These are phyloP conservation scores for Penicillium psychrofluorescens DNA, from an alignment of 495 filamentous ascomycete genomes.

Conservation along the genomic window DNA sequence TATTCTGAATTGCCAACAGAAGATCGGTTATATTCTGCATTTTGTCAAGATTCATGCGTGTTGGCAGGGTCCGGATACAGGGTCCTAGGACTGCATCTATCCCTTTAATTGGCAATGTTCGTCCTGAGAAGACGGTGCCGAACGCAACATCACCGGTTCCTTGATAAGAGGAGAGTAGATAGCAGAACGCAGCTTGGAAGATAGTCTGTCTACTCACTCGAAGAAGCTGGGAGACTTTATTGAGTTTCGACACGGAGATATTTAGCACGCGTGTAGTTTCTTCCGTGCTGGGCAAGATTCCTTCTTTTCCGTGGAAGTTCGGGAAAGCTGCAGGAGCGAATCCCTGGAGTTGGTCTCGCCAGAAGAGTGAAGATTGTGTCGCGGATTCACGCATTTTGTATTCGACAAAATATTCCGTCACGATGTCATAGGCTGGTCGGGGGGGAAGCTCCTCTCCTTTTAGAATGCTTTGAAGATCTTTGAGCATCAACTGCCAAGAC, in stretches of 20 bases:
- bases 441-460: conserved; percentile 5
- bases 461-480: conserved; percentile 48
- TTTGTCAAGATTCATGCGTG: conserved; percentile 46
- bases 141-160: conserved; percentile 58
- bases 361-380: conserved; percentile 52
- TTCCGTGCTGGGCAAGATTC: conserved; percentile 4
- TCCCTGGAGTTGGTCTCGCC: conserved; percentile 49
- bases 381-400: conserved; percentile 29
- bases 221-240: conserved; percentile 19
- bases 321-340: conserved; percentile 22
- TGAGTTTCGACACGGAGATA: conserved; percentile 18
- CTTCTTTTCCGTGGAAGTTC: conserved; percentile 14
- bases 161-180: conserved; percentile 52
- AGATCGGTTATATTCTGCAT: conserved; percentile 48
- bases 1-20: conserved; percentile 49
- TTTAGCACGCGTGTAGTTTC: conserved; percentile 28
- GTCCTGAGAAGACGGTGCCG: conserved; percentile 68
- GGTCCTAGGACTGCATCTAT: conserved; percentile 70
- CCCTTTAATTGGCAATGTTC: conserved; percentile 54
- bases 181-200: conserved; percentile 61
- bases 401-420: conserved; percentile 26
- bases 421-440: conserved; percentile 19
- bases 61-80: conserved; percentile 60
- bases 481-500: conserved; percentile 66
- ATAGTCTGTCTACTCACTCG: conserved; percentile 44